Evolutionary conservation across 805 yeast species (phyloP), one percentile per base, ranked within the genome.

Genomic region (Blastobotrys peoriensis): DNA sequence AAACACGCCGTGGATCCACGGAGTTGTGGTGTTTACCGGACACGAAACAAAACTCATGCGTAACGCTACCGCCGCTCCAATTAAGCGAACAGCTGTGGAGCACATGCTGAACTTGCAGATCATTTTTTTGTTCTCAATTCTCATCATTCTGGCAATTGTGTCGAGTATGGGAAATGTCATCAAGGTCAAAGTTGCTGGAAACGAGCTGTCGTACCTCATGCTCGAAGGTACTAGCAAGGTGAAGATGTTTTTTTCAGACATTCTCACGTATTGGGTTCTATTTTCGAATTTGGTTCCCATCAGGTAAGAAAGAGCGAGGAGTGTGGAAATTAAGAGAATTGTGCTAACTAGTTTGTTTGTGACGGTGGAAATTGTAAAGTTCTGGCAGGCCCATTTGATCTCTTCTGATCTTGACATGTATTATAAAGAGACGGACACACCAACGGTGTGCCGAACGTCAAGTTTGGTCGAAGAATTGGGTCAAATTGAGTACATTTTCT

Each of bases 21-120:
- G 98, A 18, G 73, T 87, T 41, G 97, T 86, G 1, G 78, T 93
- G 1, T 93, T 91, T 62, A 93, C 99, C 0, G 99, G 99, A 17
- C 99, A 94, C 62, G 98, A 93, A 66, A 93, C 99, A 0, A 93
- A 93, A 59, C 72, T 93, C 53, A 91, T 93, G 98, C 79, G 98
- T 61, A 93, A 93, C 67, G 98, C 99, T 16, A 89, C 98, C 2
- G 97, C 98, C 1, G 82, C 99, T 2, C 99, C 99, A 8, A 94
- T 93, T 58, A 93, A 93, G 62, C 76, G 95, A 57, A 93, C 99
- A 0, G 95, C 95, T 20, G 97, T 94, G 10, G 99, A 93, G 69
- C 78, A 95, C 62, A 84, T 89, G 66, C 91, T 93, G 56, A 94
- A 93, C 61, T 65, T 86, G 55, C 99, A 93, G 64, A 91, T 93